phyloP scores from a whole-genome alignment of 2,329 filamentous ascomycete genomes.

The Emergomyces pasteurianus region DNA sequence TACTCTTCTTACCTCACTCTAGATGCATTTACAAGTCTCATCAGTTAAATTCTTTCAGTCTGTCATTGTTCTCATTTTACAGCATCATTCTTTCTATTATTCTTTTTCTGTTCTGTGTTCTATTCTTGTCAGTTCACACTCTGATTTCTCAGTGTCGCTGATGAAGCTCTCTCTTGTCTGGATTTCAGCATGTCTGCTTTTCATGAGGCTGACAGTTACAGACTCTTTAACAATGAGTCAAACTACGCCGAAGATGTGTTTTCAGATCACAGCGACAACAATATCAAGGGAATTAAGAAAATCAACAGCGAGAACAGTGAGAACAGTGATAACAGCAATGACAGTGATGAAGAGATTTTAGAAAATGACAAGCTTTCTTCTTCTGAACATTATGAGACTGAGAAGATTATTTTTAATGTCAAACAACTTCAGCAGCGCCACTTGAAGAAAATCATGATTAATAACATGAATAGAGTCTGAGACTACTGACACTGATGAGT shows the following conservation, averaged over 20 bases:
- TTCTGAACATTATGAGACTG: not conserved
- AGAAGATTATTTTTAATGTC: slow-evolving; percentile 8
- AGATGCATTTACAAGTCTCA: not conserved
- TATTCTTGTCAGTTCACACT: not conserved
- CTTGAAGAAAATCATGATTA: too few relatives aligned
- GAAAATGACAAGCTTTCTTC: not conserved
- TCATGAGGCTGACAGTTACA: not conserved
- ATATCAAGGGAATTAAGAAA: not conserved
- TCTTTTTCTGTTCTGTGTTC: not conserved
- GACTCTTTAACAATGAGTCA: not conserved
- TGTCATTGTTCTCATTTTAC: not conserved
- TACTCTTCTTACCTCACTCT: not conserved
- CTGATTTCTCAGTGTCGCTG: not conserved
- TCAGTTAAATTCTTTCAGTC: not conserved
- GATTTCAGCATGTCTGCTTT: not conserved
- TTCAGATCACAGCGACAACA: not conserved
- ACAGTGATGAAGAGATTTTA: not conserved
- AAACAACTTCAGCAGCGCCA: too few relatives aligned
- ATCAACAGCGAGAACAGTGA: not conserved
- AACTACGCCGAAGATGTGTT: not conserved
- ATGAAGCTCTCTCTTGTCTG: not conserved
- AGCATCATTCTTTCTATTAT: not conserved
- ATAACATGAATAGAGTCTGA: too few relatives aligned
- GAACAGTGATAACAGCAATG: too few relatives aligned
- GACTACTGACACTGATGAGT: too few relatives aligned